Percentiles rank a stretch among this genome's conserved stretches.
Evolutionary conservation across 306 rosid species (phyloP).

Genomic region (Cucumis sativus): DNA sequence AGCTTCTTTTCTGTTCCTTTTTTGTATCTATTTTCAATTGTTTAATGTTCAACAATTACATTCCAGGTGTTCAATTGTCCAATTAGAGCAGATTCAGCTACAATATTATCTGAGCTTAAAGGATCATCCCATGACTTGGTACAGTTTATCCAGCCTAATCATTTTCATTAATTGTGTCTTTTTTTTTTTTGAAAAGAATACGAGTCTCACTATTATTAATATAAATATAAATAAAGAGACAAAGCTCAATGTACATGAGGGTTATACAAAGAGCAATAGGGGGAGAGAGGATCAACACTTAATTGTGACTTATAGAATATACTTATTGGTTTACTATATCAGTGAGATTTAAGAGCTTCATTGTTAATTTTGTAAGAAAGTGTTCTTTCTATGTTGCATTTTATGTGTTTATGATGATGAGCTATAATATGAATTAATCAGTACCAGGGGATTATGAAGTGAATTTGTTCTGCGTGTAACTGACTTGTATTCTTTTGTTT

Average conservation of each 20-base stretch:
- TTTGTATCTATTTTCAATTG: constrained; percentile 12
- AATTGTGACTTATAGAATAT: not conserved
- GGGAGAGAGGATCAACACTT: not conserved
- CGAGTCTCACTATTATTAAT: no score
- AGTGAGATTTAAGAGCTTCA: not conserved
- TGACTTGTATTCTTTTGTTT: not conserved
- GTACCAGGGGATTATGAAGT: not conserved
- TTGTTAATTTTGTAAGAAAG: not conserved
- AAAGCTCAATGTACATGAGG: no score
- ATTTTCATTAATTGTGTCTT: not conserved
- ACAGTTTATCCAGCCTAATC: constrained; percentile 13
- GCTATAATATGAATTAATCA: not conserved
- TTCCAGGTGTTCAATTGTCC: constrained; percentile 96
- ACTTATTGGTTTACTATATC: not conserved
- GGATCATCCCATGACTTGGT: constrained; percentile 95
- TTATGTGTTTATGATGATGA: not conserved
- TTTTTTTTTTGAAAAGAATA: no score
- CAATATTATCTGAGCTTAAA: constrained; percentile 66
- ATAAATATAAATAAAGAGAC: no score
- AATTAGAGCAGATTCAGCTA: constrained; percentile 85
- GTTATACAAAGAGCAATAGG: no score
- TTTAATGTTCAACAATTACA: constrained; percentile 5
- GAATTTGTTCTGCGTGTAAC: not conserved
- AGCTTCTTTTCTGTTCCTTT: not conserved
- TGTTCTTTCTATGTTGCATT: not conserved